Evolutionary conservation across 805 yeast species (phyloP), one percentile per base, ranked within the genome.

Genomic region (Wickerhamiella hasegawae): DNA sequence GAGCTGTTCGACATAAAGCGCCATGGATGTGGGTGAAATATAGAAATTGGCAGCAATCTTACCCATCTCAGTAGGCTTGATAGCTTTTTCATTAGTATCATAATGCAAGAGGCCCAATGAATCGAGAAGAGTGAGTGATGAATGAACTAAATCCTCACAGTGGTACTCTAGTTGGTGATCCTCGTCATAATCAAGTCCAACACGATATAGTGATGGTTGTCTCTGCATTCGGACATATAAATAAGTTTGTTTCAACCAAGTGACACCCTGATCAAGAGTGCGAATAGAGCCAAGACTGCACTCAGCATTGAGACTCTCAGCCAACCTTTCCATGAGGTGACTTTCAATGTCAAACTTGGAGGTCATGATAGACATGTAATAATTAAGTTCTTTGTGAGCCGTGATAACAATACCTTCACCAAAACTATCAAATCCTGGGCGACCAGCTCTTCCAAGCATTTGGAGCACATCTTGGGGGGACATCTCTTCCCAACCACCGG

Each of bases 391-490:
- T 16, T 75, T 73, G 39, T 81, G 90, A 0, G 85, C 68, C 0
- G 97, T 90, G 33, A 87, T 82, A 22, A 87, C 81, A 3, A 87
- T 73, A 60, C 97, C 98, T 46, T 82, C 94, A 48, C 98, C 98
- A 48, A 73, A 71, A 14, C 73, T 73, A 54, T 87, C 98, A 57
- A 78, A 90, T 35, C 95, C 66, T 0, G 98, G 98, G 56, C 98
- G 69, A 46, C 97, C 97, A 15, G 97, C 97, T 61, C 97, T 72
- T 25, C 97, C 97, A n/a, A 87, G 63, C 97, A 87, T 87, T 58
- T 87, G 98, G 8, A 87, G 55, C 26, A 87, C 77, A 57, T 90
- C 97, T 48, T 87, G 98, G 0, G 96, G 92, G 0, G 94, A 76
- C n/a, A 87, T 59, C 49, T 81, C 90, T 2, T 73, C 73, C 96